Evolutionary conservation across 192 early-diverging fungal genomes (phyloP).

Genomic region (Rhizoclosmatium globosum): DNA sequence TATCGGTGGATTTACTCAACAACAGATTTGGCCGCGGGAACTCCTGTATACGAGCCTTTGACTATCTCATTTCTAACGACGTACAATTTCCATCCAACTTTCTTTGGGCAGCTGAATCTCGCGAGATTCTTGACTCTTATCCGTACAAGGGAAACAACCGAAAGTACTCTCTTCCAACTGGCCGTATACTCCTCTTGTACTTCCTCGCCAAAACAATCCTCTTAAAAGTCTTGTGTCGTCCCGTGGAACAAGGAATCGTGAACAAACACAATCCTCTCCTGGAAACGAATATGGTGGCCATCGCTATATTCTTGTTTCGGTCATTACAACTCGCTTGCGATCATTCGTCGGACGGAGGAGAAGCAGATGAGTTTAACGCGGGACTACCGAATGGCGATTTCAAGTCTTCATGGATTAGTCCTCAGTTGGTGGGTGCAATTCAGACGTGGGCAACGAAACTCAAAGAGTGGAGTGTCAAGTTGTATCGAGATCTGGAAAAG

Average conservation of each 20-base stretch:
- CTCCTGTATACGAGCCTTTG: background rate
- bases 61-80: constrained; percentile 16
- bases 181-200: constrained; percentile 7
- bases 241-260: constrained; percentile 5
- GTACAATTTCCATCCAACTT: constrained; percentile 12
- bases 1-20: background rate
- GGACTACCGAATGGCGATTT: constrained; percentile 19
- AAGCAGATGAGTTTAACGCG: constrained; percentile 16
- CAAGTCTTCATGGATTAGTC: constrained; percentile 15
- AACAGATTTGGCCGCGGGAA: background rate
- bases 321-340: constrained; percentile 20
- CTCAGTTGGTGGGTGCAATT: constrained; percentile 20
- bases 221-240: constrained; percentile 13
- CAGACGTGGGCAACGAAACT: constrained; percentile 10
- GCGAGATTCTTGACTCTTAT: background rate
- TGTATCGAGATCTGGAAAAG: constrained; percentile 10
- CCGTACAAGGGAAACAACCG: background rate
- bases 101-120: constrained; percentile 15
- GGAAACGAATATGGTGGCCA: constrained; percentile 26
- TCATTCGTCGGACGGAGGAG: constrained; percentile 1
- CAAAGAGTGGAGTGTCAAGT: constrained; percentile 10
- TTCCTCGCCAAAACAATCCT: constrained; percentile 24
- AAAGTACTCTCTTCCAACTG: background rate
- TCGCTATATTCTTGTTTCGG: constrained; percentile 24
- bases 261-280: constrained; percentile 19